These are phyloP conservation scores for Rhodosorus marinus DNA, from an alignment of 23 red algal genomes.

Conservation along the genomic window DNA sequence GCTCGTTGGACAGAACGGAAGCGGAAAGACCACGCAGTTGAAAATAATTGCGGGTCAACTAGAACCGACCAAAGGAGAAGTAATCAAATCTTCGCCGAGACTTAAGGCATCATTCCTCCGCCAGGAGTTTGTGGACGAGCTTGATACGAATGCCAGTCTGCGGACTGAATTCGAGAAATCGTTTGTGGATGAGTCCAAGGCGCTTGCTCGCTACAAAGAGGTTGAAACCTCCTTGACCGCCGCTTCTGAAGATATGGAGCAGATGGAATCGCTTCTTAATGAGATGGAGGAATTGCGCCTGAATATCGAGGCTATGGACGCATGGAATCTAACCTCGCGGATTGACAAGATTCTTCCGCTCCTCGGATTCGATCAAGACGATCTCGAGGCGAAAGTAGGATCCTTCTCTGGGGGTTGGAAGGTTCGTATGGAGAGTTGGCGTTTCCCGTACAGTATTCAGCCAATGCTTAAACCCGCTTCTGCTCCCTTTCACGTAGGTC, in stretches of 20 bases:
- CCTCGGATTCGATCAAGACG: constrained; percentile 71
- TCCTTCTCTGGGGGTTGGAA: constrained; percentile 97
- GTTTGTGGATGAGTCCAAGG: constrained; percentile 32
- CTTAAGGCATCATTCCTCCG: constrained; percentile 56
- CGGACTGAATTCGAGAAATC: constrained; percentile 59
- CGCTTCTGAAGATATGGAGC: constrained; percentile 51
- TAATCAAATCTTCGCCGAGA: constrained; percentile 32
- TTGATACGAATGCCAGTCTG: constrained; percentile 61
- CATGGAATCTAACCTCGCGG: constrained; percentile 57
- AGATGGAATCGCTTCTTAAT: constrained; percentile 54
- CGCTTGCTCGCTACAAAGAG: constrained; percentile 27
- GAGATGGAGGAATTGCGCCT: constrained; percentile 38
- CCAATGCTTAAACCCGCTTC: too few species aligned
- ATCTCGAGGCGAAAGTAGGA: constrained; percentile 68
- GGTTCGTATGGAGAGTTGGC: too few species aligned
- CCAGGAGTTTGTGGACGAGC: constrained; percentile 95
- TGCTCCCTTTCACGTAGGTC: too few species aligned
- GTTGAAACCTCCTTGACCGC: constrained; percentile 32
- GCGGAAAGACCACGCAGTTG: constrained; percentile 80
- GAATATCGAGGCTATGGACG: constrained; percentile 47
- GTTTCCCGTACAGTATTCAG: too few species aligned
- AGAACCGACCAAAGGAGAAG: constrained; percentile 50
- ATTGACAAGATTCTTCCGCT: constrained; percentile 77
- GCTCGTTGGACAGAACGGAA: constrained; percentile 80
- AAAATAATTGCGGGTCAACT: constrained; percentile 64